Conservation (phyloP, 805 yeast genomes). For the Zygosaccharomyces kombuchaensis region DNA sequence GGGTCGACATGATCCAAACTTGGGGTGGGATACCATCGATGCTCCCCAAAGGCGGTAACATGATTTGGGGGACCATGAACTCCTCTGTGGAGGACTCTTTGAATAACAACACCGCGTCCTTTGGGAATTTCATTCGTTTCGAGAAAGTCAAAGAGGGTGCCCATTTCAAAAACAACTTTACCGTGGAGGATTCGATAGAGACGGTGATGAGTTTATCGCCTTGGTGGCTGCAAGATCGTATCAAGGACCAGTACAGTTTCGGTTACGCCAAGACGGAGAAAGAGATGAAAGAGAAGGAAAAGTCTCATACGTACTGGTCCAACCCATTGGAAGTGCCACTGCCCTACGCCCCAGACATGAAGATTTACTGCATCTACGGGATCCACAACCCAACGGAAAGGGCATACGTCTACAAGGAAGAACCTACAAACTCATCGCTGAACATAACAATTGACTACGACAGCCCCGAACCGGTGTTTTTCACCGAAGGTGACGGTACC, state of each 20-base stretch:
- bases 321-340: conserved; percentile 90
- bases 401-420: conserved; percentile 79
- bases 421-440: conserved; percentile 48
- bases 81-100: conserved; percentile 66
- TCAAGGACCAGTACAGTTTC: conserved; percentile 66
- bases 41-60: conserved; percentile 93
- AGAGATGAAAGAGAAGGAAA: conserved; percentile 62
- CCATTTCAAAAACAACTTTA: conserved; percentile 43
- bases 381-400: conserved; percentile 97
- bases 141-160: conserved; percentile 13
- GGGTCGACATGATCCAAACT: conserved; percentile 77
- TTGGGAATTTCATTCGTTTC: conserved; percentile 73
- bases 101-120: conserved; percentile 34
- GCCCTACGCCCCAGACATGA: conserved; percentile 92
- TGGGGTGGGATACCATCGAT: conserved; percentile 93
- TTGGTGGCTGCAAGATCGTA: conserved; percentile 65
- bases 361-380: conserved; percentile 86
- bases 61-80: conserved; percentile 76
- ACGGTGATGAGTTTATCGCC: conserved; percentile 64
- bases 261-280: conserved; percentile 62
- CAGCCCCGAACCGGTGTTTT: conserved; percentile 57
- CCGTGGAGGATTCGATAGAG: conserved; percentile 66
- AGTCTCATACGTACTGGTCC: conserved; percentile 80
- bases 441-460: conserved; percentile 70
- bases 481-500: conserved; percentile 96